Conservation (phyloP, 179 eudicot species). For the Monotropa hypopitys region DNA sequence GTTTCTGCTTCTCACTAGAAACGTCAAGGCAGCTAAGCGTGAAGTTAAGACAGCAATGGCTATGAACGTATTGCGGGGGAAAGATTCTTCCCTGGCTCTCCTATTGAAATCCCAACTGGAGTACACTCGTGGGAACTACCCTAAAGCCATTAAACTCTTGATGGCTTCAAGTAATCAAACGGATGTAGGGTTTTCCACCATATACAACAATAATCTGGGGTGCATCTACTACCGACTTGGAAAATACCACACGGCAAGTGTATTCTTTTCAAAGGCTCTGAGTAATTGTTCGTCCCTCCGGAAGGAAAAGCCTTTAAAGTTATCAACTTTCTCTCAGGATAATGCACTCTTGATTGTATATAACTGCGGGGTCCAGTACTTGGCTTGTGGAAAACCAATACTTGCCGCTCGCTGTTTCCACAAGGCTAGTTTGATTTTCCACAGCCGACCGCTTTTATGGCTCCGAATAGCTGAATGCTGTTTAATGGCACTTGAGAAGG, state of each 20-base stretch:
- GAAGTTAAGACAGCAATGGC: constrained; percentile 76
- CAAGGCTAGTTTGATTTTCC: constrained; percentile 56
- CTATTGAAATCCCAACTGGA: constrained; percentile 89
- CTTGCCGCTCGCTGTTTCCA: constrained; percentile 70
- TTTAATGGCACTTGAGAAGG: constrained; percentile 58
- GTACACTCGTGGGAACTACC: constrained; percentile 72
- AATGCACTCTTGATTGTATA: constrained; percentile 61
- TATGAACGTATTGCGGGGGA: constrained; percentile 69
- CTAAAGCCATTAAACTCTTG: constrained; percentile 79
- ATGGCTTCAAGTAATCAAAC: constrained; percentile 57
- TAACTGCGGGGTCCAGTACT: constrained; percentile 69
- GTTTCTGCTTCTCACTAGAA: constrained; percentile 57
- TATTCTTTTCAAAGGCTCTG: constrained; percentile 69
- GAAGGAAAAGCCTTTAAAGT: constrained; percentile 66
- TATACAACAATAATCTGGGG: constrained; percentile 75
- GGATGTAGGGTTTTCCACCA: constrained; percentile 52
- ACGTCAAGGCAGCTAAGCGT: constrained; percentile 87
- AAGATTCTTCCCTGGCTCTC: constrained; percentile 75
- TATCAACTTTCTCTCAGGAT: constrained; percentile 58
- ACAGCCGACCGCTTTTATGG: constrained; percentile 70
- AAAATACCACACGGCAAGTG: constrained; percentile 52
- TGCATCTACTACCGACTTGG: constrained; percentile 77
- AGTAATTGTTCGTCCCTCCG: constrained; percentile 36
- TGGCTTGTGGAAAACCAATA: constrained; percentile 78
- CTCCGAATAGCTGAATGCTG: constrained; percentile 88